These are phyloP conservation scores for Blastobotrys chiropterorum DNA, from an alignment of 805 yeast genomes.

Conservation along the genomic window DNA sequence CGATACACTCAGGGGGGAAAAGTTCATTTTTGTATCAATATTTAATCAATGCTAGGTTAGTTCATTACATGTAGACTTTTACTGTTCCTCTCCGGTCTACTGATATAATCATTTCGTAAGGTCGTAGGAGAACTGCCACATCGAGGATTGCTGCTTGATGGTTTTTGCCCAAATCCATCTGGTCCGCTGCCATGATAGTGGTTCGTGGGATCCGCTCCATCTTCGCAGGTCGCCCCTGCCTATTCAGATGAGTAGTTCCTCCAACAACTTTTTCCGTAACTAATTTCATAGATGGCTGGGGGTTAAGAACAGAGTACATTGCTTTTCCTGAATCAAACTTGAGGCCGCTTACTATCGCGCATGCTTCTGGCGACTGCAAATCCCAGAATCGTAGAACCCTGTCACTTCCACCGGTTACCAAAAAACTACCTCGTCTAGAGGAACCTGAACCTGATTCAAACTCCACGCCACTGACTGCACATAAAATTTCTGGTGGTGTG, in stretches of 20 bases:
- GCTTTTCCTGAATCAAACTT: slow-evolving; percentile 17
- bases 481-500: slow-evolving; percentile 1
- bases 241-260: slow-evolving; percentile 10
- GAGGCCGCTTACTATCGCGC: slow-evolving; percentile 30
- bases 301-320: slow-evolving; percentile 22
- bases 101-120: slow-evolving; percentile 55
- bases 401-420: slow-evolving; percentile 31
- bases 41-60: background rate
- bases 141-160: slow-evolving; percentile 50
- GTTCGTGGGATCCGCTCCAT: slow-evolving; percentile 25
- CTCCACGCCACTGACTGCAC: slow-evolving; percentile 10
- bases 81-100: slow-evolving; percentile 64
- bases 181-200: slow-evolving; percentile 38
- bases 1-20: too few species aligned
- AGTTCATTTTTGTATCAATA: too few species aligned
- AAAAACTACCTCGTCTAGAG: slow-evolving; percentile 13
- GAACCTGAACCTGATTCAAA: slow-evolving; percentile 8
- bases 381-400: slow-evolving; percentile 33
- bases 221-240: slow-evolving; percentile 5
- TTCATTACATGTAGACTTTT: slow-evolving; percentile 40
- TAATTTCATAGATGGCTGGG: slow-evolving; percentile 35
- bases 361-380: slow-evolving; percentile 27
- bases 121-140: slow-evolving; percentile 40
- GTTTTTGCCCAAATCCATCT: slow-evolving; percentile 37
- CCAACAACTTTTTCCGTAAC: slow-evolving; percentile 35